Evolutionary conservation across 306 rosid genomes (phyloP).

Genomic region (Mimosa bimucronata): DNA sequence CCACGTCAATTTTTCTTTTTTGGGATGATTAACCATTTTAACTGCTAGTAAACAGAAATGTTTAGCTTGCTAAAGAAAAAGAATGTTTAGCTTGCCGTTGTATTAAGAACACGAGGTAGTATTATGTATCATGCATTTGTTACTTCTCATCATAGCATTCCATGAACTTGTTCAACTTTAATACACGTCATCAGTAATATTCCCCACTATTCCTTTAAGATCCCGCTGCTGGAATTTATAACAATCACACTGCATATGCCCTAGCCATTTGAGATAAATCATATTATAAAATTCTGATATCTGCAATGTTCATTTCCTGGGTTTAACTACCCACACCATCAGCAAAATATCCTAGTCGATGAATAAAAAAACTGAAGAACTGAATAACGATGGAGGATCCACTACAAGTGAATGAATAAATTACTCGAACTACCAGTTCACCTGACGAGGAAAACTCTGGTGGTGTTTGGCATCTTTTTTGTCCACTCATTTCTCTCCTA

Average conservation of each 20-base stretch:
- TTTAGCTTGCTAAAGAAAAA: background rate
- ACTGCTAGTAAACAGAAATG: background rate
- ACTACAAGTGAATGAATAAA: background rate
- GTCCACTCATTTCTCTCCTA: background rate
- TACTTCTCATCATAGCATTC: background rate
- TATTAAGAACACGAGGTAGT: too few species aligned
- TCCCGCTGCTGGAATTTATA: background rate
- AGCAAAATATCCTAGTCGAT: background rate
- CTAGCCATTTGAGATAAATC: background rate
- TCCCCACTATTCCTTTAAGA: background rate
- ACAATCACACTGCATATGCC: background rate
- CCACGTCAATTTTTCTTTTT: background rate
- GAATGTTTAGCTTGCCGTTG: too few species aligned
- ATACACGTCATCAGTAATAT: background rate
- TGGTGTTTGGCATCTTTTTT: background rate
- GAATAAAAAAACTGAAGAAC: background rate
- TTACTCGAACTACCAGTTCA: background rate
- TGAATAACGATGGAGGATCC: background rate
- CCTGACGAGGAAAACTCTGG: background rate
- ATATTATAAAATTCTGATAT: background rate
- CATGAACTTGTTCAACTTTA: background rate
- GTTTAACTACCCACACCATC: background rate
- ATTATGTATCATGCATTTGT: background rate
- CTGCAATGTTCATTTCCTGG: background rate
- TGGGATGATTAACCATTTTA: background rate